phyloP scores from a whole-genome alignment of 176 grass and related monocot species.

The Triticum turgidum region DNA sequence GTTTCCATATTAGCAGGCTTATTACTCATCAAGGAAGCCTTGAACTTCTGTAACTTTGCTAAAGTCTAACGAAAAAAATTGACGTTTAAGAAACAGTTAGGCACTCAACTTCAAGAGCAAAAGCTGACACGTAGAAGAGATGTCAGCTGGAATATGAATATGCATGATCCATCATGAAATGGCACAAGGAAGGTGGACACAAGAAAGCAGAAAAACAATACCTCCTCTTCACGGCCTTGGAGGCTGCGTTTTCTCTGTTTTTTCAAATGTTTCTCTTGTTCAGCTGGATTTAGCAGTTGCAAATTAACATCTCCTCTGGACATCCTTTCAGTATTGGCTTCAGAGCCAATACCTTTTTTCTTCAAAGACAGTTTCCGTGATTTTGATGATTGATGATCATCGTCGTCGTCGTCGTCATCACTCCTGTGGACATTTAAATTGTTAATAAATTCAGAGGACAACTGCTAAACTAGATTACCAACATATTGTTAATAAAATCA shows the following conservation, averaged over 20 bases:
- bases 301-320: constrained; percentile 73
- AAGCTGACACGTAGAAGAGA: background rate
- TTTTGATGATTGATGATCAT: constrained; percentile 43
- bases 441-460: background rate
- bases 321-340: constrained; percentile 75
- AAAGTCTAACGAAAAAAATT: constrained; percentile 60
- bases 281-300: constrained; percentile 80
- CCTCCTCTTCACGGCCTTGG: constrained; percentile 87
- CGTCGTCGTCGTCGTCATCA: constrained; percentile 15
- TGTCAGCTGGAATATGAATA: constrained; percentile 22
- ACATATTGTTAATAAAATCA: constrained; percentile 6
- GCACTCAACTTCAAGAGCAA: background rate
- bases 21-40: constrained; percentile 53
- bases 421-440: constrained; percentile 47
- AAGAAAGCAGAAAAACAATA: constrained; percentile 25
- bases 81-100: constrained; percentile 22
- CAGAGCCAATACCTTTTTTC: constrained; percentile 90
- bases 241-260: constrained; percentile 80
- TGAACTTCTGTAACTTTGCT: constrained; percentile 79
- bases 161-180: constrained; percentile 8
- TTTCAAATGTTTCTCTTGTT: constrained; percentile 84
- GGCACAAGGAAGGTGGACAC: background rate
- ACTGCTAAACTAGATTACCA: background rate
- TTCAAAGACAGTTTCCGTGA: constrained; percentile 84
- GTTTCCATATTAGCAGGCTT: constrained; percentile 38